Evolutionary conservation across 345 rosid species (phyloP).

Genomic region (Alliaria petiolata): DNA sequence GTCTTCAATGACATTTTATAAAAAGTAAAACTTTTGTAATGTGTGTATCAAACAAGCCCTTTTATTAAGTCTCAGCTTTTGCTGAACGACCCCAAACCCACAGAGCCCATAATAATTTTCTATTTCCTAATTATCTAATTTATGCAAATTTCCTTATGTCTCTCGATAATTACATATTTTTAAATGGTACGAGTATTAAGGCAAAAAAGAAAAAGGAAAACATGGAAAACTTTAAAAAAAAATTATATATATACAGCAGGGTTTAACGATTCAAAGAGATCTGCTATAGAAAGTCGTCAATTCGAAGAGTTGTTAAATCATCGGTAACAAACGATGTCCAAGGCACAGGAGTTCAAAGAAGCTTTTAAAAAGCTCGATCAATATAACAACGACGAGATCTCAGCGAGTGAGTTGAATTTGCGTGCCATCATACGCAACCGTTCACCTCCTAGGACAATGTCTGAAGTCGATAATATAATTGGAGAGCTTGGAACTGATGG

Average conservation of each 20-base stretch:
- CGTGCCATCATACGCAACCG: neutral
- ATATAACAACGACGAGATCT: neutral
- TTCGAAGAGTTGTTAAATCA: neutral
- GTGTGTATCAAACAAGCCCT: neutral
- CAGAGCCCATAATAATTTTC: neutral
- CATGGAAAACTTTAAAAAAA: neutral
- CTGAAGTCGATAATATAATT: neutral
- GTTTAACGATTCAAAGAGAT: neutral
- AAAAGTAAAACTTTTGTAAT: neutral
- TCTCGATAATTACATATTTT: neutral
- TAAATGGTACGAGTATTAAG: too few relatives aligned
- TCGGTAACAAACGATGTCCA: neutral
- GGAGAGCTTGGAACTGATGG: slow-evolving; percentile 3
- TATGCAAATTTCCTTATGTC: neutral
- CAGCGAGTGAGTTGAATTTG: neutral
- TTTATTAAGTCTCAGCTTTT: neutral
- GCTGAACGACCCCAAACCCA: neutral
- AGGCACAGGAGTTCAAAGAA: neutral
- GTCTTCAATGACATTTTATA: slow-evolving; percentile 56
- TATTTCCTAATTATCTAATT: neutral
- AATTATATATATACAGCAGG: neutral
- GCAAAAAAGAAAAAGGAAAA: neutral
- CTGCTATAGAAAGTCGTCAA: neutral
- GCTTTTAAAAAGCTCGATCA: neutral
- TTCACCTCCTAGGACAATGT: neutral